Evolutionary conservation across 2,329 filamentous ascomycete species (phyloP).

Genomic region (Fusarium sp.): DNA sequence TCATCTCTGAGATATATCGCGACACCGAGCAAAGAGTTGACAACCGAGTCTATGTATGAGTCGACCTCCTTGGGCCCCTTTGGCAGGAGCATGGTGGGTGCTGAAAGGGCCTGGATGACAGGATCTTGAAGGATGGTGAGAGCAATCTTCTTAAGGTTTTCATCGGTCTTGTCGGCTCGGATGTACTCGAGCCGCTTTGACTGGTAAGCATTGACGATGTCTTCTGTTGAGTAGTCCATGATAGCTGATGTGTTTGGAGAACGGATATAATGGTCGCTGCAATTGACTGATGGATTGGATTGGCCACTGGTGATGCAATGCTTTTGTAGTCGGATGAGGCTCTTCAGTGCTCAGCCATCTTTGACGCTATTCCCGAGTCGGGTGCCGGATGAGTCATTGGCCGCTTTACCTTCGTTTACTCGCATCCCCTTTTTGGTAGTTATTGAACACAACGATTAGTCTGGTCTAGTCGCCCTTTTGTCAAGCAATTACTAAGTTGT

Average conservation of each 20-base stretch:
- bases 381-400: conserved; percentile 12
- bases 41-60: conserved; percentile 1
- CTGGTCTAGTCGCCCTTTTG: neutral
- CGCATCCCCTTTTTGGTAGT: neutral
- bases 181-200: neutral
- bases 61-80: neutral
- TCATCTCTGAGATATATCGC: neutral
- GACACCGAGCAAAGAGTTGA: conserved; percentile 1
- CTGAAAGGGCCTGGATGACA: neutral
- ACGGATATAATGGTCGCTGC: neutral
- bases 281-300: accelerated
- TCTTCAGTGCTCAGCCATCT: neutral
- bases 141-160: neutral
- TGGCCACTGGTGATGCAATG: neutral
- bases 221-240: conserved; percentile 10
- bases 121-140: conserved; percentile 1
- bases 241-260: conserved; percentile 48
- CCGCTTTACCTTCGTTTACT: neutral
- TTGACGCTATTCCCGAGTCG: neutral
- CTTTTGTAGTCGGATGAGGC: neutral
- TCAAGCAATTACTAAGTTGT: neutral
- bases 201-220: conserved; percentile 3
- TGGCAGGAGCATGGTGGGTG: neutral
- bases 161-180: neutral
- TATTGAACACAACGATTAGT: neutral